Base-by-base conservation (phyloP, 2,329 filamentous ascomycete genomes). In the Lachnellula cervina region DNA sequence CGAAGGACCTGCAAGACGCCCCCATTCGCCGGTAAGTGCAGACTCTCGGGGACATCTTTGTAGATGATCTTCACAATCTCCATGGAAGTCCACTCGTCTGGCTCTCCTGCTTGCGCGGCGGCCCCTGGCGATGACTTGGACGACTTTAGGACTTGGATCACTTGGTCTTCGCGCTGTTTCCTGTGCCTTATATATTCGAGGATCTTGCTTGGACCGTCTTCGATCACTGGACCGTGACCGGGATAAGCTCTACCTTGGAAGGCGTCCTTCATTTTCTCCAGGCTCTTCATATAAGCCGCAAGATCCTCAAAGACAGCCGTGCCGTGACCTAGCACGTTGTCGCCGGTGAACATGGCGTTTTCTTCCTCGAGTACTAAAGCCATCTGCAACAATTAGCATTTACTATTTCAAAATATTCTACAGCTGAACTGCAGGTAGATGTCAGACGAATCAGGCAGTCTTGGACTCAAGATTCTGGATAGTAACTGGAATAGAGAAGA, bases 1-100 rank as follows among this genome's bases (percentile, higher is more conserved):
- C 77, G 73, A 61, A 99, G 71, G 53, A 97, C 88, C 74, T 93
- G 88, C 59, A 86, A 59, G 6, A 97, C 77, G 1, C 92, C 91
- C 42, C 80, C 78, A 59, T 89, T 84, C 0, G 94, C 94, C 8
- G 92, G 86, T 11, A 79, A 68, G 71, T 92, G 88, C 62, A 97
- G 75, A 65, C 79, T 83, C 69, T 88, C 83, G 0, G 89, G 86
- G 21, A 96, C 86, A 65, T 90, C 85, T 52, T 79, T 80, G 70
- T 99, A 99, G 35, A 99, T 90, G 34, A 88, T 76, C 71, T 88
- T 89, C n/a, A 97, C 93, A 60, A 97, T 77, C 56, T 93, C 89
- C 80, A 90, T 86, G 8, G 84, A 79, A 6, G 80, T 82, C 88
- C 87, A 90, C 0, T 71, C 70, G 56, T 73, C 70, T 14, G 64